phyloP scores from a whole-genome alignment of 75 land plant species.

The Pinus taeda region DNA sequence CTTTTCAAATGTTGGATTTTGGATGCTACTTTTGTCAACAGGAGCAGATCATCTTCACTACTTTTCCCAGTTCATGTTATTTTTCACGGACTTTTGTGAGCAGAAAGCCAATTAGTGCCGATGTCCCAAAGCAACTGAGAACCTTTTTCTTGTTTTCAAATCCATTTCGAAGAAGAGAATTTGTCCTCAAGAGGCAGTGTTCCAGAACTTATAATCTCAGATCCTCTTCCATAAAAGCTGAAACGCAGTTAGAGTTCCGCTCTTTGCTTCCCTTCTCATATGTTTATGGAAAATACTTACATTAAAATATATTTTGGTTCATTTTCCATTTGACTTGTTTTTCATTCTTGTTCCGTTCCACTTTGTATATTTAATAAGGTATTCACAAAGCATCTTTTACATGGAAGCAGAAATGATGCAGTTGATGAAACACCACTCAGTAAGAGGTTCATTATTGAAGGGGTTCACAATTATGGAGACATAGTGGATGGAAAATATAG shows the following conservation, averaged over 20 bases:
- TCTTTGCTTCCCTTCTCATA: background rate
- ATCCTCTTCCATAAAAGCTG: background rate
- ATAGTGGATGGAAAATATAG: constrained; percentile 39
- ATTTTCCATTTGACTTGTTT: background rate
- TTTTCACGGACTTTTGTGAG: background rate
- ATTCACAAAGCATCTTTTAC: background rate
- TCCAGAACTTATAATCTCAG: background rate
- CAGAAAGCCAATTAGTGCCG: background rate
- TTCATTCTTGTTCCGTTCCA: too few species aligned
- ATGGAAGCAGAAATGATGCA: constrained; percentile 1
- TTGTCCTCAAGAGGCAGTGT: background rate
- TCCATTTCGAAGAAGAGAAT: background rate
- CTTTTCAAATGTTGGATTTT: background rate
- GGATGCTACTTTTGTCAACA: background rate
- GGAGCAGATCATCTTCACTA: background rate
- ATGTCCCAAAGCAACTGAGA: background rate
- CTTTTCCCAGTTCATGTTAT: constrained; percentile 1
- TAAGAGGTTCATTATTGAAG: background rate
- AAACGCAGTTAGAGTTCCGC: background rate
- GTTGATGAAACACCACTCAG: constrained; percentile 1
- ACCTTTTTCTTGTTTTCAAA: background rate
- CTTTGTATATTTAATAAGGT: too few species aligned
- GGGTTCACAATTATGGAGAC: constrained; percentile 33
- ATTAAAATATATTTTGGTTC: background rate
- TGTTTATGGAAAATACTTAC: background rate